A percentile compares a stretch with the other conserved stretches of the same genome.
Conservation (phyloP, 202 grass and related monocot genomes). For the Cymbopogon flexuosus region DNA sequence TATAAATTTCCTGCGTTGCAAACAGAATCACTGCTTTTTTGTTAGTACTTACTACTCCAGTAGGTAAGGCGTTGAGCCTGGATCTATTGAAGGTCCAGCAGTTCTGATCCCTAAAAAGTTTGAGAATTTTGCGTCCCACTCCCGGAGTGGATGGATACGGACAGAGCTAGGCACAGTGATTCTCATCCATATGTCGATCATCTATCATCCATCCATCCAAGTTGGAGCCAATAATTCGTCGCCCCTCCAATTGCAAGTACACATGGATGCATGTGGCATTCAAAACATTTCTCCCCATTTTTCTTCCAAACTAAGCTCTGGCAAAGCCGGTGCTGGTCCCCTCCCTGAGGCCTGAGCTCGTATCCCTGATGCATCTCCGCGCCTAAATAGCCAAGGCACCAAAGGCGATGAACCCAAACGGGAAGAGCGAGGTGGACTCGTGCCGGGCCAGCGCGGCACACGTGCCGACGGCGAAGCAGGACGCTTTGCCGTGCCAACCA, state of each 20-base stretch:
- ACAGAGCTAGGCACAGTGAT: not conserved
- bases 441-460: constrained; percentile 18
- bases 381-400: not conserved
- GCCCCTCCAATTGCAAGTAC: constrained; percentile 26
- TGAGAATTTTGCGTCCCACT: not conserved
- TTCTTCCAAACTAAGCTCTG: not conserved
- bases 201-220: constrained; percentile 18
- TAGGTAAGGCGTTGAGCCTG: too few relatives aligned
- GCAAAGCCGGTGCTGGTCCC: constrained; percentile 7
- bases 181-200: constrained; percentile 6
- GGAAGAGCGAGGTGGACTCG: constrained; percentile 2
- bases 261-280: constrained; percentile 46
- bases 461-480: not conserved
- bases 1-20: not conserved
- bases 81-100: not conserved
- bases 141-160: not conserved
- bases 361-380: not conserved
- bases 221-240: constrained; percentile 36
- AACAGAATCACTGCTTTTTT: not conserved
- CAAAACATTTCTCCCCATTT: constrained; percentile 39
- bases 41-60: too few relatives aligned
- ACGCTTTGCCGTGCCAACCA: not conserved
- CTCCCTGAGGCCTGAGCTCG: not conserved
- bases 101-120: not conserved
- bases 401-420: constrained; percentile 10